Percentiles rank a stretch among this genome's conserved stretches.
phyloP scores from a whole-genome alignment of 768 basidiomycete species.

The Boletus reticulatus region DNA sequence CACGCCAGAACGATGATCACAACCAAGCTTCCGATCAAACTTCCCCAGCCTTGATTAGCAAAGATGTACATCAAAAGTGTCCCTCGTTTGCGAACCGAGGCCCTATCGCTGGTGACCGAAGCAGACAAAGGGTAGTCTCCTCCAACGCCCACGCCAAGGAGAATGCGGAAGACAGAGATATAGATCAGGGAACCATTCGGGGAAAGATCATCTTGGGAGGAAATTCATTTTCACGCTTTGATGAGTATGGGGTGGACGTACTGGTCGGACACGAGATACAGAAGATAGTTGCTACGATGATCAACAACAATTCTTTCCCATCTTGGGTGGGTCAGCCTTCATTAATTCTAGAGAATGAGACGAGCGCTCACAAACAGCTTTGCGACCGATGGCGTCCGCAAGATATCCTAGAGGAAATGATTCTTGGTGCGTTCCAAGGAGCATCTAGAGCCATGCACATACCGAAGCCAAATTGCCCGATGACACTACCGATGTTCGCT shows the following conservation, averaged over 20 bases:
- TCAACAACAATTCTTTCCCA: constrained; percentile 78
- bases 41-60: constrained; percentile 78
- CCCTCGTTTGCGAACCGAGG: constrained; percentile 63
- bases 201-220: constrained; percentile 43
- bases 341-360: neutral
- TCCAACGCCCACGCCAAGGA: constrained; percentile 76
- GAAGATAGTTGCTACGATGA: constrained; percentile 75
- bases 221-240: neutral
- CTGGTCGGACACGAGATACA: constrained; percentile 65
- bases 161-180: constrained; percentile 62
- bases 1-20: constrained; percentile 62
- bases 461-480: constrained; percentile 68
- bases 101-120: constrained; percentile 62
- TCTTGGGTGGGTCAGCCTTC: constrained; percentile 37
- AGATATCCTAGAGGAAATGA: constrained; percentile 44
- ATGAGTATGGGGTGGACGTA: constrained; percentile 10
- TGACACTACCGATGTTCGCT: constrained; percentile 71
- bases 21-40: constrained; percentile 57
- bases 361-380: constrained; percentile 52
- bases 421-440: neutral
- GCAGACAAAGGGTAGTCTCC: constrained; percentile 83
- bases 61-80: constrained; percentile 78
- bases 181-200: constrained; percentile 57
- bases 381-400: constrained; percentile 67
- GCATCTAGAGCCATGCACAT: neutral